Conservation (phyloP, 2,329 filamentous ascomycete genomes). For the Colletotrichum sp. region DNA sequence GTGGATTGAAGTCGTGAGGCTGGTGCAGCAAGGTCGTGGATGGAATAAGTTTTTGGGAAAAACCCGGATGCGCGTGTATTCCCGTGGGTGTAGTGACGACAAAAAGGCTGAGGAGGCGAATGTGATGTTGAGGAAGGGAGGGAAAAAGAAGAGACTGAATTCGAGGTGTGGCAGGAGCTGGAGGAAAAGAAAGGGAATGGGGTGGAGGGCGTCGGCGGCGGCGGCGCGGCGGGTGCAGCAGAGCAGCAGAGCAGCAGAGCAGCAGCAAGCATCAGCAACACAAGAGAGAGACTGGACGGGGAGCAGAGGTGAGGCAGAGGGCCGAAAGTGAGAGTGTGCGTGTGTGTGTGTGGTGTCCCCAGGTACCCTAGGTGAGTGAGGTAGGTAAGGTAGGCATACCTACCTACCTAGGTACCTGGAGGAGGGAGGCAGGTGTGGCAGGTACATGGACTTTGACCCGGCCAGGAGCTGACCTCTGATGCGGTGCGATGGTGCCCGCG, state of each 20-base stretch:
- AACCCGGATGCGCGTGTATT: neutral
- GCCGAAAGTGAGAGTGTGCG: constrained; percentile 6
- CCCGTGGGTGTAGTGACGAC: neutral
- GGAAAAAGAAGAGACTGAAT: constrained; percentile 11
- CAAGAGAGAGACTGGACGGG: neutral
- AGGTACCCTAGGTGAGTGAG: neutral
- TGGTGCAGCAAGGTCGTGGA: neutral
- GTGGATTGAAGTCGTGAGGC: constrained; percentile 6
- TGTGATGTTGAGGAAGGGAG: constrained; percentile 14
- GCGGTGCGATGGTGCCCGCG: neutral
- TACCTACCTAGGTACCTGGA: neutral
- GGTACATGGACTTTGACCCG: neutral
- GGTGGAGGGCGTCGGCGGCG: constrained; percentile 10
- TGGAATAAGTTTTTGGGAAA: neutral
- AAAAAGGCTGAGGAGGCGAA: neutral
- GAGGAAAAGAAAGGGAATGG: constrained; percentile 20
- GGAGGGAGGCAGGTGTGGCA: neutral
- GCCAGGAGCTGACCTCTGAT: neutral
- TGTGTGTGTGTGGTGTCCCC: neutral
- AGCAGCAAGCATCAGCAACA: neutral
- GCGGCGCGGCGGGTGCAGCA: constrained; percentile 6
- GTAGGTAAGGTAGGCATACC: neutral
- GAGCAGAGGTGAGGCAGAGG: neutral
- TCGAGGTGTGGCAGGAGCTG: constrained; percentile 21
- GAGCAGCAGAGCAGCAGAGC: neutral